These are phyloP conservation scores for Candida namnaoensis DNA, from an alignment of 805 yeast genomes.

Conservation along the genomic window DNA sequence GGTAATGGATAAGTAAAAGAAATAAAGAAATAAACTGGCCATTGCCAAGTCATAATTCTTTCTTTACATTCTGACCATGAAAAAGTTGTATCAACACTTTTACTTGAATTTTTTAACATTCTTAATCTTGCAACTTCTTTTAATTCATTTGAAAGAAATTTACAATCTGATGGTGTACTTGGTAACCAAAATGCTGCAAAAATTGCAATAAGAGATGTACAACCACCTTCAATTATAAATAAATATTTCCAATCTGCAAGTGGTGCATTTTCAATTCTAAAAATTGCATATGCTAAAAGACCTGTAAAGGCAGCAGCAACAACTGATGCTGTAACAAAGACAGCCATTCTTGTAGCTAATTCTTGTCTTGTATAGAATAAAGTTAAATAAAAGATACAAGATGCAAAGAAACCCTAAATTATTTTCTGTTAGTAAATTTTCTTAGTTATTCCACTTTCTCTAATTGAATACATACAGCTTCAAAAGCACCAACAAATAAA, in stretches of 20 bases:
- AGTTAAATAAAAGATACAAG: slow-evolving; percentile 9
- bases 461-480: no score
- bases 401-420: slow-evolving; percentile 26
- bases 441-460: no score
- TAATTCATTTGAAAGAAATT: slow-evolving; percentile 7
- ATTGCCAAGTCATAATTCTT: slow-evolving; percentile 4
- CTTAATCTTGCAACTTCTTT: slow-evolving; percentile 7
- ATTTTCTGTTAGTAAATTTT: no score
- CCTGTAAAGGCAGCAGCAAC: slow-evolving; percentile 15
- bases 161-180: slow-evolving; percentile 2
- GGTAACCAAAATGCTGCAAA: slow-evolving; percentile 9
- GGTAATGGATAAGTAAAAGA: slow-evolving; percentile 9
- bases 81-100: slow-evolving; percentile 3
- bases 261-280: slow-evolving; percentile 3
- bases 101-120: slow-evolving; percentile 2
- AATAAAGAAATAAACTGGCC: slow-evolving; percentile 7
- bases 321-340: slow-evolving; percentile 16
- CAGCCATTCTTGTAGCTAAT: slow-evolving; percentile 15
- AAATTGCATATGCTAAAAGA: slow-evolving; percentile 10
- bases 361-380: slow-evolving; percentile 10
- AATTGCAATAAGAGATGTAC: slow-evolving; percentile 24
- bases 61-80: slow-evolving; percentile 4
- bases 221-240: slow-evolving; percentile 21
- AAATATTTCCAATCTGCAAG: slow-evolving; percentile 21
- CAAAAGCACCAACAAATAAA: slow-evolving; percentile 30